Conservation (phyloP, 352 stramenopile species). For the Globisporangium paroecandrum region DNA sequence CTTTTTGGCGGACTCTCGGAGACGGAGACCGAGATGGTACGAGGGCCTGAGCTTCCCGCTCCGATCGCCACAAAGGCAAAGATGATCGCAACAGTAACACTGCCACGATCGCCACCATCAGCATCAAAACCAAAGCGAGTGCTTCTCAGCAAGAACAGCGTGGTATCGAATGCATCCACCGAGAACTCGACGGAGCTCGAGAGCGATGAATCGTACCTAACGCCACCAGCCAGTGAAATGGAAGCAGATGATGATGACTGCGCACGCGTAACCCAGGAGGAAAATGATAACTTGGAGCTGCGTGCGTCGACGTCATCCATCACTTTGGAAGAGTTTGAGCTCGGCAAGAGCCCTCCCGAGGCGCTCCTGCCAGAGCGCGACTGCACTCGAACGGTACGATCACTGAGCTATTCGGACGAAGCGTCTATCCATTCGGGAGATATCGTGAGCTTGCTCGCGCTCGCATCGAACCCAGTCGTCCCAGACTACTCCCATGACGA, state of each 20-base stretch:
- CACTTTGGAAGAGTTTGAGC: constrained; percentile 65
- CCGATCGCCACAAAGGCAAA: constrained; percentile 9
- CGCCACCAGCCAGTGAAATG: constrained; percentile 17
- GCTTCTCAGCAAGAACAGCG: constrained; percentile 7
- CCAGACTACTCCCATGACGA: constrained; percentile 12
- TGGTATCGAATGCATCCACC: background rate
- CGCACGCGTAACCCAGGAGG: background rate
- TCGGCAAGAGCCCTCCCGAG: constrained; percentile 28
- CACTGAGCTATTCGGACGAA: constrained; percentile 8
- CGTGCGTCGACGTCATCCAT: constrained; percentile 23
- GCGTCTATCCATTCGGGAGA: background rate
- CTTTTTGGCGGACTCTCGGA: constrained; percentile 45
- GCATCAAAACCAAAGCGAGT: background rate
- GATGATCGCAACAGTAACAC: background rate
- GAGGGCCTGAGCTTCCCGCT: constrained; percentile 1
- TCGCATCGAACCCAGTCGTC: constrained; percentile 30
- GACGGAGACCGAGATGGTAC: constrained; percentile 56
- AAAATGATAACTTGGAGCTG: constrained; percentile 23
- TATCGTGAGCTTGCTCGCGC: constrained; percentile 21
- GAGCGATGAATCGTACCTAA: background rate
- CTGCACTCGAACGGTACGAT: background rate
- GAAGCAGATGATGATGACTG: constrained; percentile 5
- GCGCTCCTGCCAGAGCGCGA: constrained; percentile 1
- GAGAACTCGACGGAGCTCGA: constrained; percentile 11
- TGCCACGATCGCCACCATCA: background rate